phyloP scores from a whole-genome alignment of 331 rosid species.

The Pyrus hybrid region DNA sequence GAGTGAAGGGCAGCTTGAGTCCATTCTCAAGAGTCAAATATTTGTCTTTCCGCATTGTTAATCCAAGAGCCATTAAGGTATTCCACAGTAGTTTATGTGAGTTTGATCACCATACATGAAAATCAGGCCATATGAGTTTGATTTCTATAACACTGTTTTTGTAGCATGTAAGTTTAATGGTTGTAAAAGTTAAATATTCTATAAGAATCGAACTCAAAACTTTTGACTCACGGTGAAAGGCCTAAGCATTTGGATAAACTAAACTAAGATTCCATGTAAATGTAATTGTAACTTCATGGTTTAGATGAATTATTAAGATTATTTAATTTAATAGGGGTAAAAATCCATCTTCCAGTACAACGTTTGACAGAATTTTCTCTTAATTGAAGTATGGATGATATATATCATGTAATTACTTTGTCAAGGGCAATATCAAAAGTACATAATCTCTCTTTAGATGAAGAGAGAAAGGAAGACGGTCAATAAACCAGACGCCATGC shows the following conservation, averaged over 20 bases:
- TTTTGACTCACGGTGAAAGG: not conserved
- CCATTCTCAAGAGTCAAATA: not conserved
- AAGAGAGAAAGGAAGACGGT: slow-evolving; percentile 14
- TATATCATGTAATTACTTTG: not conserved
- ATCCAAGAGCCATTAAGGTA: not conserved
- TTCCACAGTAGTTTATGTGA: not conserved
- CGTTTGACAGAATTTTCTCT: not conserved
- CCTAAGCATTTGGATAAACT: not conserved
- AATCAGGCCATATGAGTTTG: not conserved
- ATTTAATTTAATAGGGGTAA: not conserved
- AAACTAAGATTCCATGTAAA: too few species aligned
- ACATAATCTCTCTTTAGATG: not conserved
- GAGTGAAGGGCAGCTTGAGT: fast-evolving
- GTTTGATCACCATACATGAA: not conserved
- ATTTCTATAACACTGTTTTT: not conserved
- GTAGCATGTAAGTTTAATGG: not conserved
- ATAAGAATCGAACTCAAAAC: not conserved
- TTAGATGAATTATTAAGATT: not conserved
- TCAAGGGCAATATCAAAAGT: not conserved
- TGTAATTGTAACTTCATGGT: not conserved
- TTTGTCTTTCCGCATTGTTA: too few species aligned
- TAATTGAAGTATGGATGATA: not conserved
- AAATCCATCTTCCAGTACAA: not conserved
- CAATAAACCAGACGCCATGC: slow-evolving; percentile 10
- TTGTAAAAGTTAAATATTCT: not conserved